Base-by-base conservation (phyloP, 371 early-diverging fungal species). In the Saksenaea oblongispora region DNA sequence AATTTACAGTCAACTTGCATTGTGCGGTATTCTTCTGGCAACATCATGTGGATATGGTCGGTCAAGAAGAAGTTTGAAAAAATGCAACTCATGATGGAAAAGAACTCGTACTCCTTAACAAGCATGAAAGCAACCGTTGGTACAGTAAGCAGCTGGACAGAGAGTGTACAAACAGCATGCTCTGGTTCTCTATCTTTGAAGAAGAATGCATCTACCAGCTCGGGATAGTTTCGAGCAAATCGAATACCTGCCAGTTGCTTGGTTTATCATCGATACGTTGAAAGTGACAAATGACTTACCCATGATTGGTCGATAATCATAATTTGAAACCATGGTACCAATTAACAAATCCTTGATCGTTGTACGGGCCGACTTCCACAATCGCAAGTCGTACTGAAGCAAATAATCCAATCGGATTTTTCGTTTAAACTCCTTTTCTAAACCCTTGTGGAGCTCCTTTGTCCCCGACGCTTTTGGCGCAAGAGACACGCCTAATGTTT, bases 91-190 rank as follows among this genome's bases (percentile, higher is more conserved):
- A 91, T 85, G 55, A 85, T 86, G 51, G 83, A 84, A 72, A 93
- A 76, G 62, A 95, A 89, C 35, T 85, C 83, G 69, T 93, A 93
- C 24, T 93, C 85, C 54, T 86, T 82, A 13, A 92, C 90, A 34
- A 98, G 77, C 68, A 91, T 76, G 1, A 87, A 83, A 2, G 96
- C 92, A 17, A 97, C 87, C 2, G 93, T 93, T 0, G 97, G 97
- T 0, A 93, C 94, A 1, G 98, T 97, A 71, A 97, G 91, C 11
- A 97, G 74, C 74, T 98, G 98, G 22, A 97, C 96, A 0, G 96
- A 92, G 34, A 96, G 85, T 14, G 90, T 85, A 37, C 93, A 89
- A 57, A 96, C 85, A 2, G 95, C 93, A 47, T 91, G 87, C 66
- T 95, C 95, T 7, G 91, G 91, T 55, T 93, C 96, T 37, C 94